Evolutionary conservation across 1,284 basidiomycete genomes (phyloP).

Genomic region (Pulveroboletus sp.): DNA sequence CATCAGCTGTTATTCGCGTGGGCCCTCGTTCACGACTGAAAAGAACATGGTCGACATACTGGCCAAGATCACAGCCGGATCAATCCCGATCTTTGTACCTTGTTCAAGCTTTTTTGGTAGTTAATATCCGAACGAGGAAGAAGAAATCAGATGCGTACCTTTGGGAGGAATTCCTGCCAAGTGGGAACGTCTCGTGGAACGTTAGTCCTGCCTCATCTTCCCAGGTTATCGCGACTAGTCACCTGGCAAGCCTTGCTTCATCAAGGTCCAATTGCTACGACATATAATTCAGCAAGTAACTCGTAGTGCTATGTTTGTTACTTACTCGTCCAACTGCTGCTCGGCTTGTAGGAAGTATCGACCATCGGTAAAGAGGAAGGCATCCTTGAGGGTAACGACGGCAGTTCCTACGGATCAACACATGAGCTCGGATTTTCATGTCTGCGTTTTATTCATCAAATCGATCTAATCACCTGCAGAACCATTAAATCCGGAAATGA

Average conservation of each 20-base stretch:
- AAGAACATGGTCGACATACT: slow-evolving; percentile 38
- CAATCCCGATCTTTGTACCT: slow-evolving; percentile 75
- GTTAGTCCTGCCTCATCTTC: slow-evolving; percentile 1
- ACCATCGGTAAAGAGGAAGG: slow-evolving; percentile 89
- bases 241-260: slow-evolving; percentile 88
- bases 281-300: not conserved
- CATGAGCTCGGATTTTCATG: slow-evolving; percentile 3
- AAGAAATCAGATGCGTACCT: slow-evolving; percentile 44
- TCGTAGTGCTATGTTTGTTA: not conserved
- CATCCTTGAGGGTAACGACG: slow-evolving; percentile 72
- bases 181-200: slow-evolving; percentile 72
- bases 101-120: slow-evolving; percentile 57
- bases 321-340: slow-evolving; percentile 82
- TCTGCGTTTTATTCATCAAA: not conserved
- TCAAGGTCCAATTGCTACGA: slow-evolving; percentile 84
- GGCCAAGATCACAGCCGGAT: slow-evolving; percentile 75
- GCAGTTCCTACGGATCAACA: slow-evolving; percentile 62
- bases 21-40: not conserved
- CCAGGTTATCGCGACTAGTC: not conserved
- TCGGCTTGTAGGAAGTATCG: slow-evolving; percentile 92
- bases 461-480: slow-evolving; percentile 68
- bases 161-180: slow-evolving; percentile 84
- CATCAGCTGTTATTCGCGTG: slow-evolving; percentile 49
- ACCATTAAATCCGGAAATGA: slow-evolving; percentile 91
- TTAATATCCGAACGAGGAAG: not conserved